These are phyloP conservation scores for Neocatenulostroma microsporum DNA, from an alignment of 2,329 filamentous ascomycete genomes.

Conservation along the genomic window DNA sequence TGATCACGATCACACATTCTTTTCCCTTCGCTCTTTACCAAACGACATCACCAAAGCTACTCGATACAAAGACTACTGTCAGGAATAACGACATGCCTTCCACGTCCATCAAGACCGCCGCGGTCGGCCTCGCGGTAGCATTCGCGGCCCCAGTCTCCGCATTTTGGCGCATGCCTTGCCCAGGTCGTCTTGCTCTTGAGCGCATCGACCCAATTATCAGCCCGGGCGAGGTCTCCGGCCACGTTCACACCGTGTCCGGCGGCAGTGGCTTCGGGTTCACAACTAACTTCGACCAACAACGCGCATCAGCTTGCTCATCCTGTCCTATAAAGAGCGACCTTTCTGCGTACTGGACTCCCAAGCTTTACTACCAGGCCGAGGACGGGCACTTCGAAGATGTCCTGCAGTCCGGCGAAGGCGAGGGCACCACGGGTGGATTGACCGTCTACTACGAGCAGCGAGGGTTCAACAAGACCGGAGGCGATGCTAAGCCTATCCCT, in stretches of 20 bases:
- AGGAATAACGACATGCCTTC: constrained; percentile 4
- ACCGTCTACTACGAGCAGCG: constrained; percentile 63
- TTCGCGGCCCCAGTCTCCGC: constrained; percentile 46
- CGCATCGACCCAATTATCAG: constrained; percentile 61
- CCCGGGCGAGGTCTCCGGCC: constrained; percentile 51
- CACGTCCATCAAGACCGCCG: constrained; percentile 6
- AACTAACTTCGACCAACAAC: constrained; percentile 54
- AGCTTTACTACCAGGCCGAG: constrained; percentile 58
- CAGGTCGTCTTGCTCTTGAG: constrained; percentile 53
- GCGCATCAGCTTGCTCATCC: constrained; percentile 60
- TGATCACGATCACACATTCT: constrained; percentile 2
- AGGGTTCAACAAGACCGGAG: constrained; percentile 25
- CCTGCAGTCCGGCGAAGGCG: constrained; percentile 45
- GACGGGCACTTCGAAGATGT: constrained; percentile 57
- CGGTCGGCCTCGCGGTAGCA: constrained; percentile 20
- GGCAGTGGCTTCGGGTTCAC: constrained; percentile 59
- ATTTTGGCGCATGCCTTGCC: constrained; percentile 63
- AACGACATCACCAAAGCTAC: neutral
- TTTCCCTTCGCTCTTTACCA: neutral
- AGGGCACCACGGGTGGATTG: constrained; percentile 49
- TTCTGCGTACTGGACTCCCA: constrained; percentile 71
- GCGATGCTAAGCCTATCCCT: constrained; percentile 57
- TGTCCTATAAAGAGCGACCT: constrained; percentile 56
- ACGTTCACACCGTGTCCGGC: constrained; percentile 65
- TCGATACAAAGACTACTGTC: neutral